Evolutionary conservation across 2,329 filamentous ascomycete genomes (phyloP), one percentile per base, ranked within the genome.

Genomic region (Colletotrichum paranaense): DNA sequence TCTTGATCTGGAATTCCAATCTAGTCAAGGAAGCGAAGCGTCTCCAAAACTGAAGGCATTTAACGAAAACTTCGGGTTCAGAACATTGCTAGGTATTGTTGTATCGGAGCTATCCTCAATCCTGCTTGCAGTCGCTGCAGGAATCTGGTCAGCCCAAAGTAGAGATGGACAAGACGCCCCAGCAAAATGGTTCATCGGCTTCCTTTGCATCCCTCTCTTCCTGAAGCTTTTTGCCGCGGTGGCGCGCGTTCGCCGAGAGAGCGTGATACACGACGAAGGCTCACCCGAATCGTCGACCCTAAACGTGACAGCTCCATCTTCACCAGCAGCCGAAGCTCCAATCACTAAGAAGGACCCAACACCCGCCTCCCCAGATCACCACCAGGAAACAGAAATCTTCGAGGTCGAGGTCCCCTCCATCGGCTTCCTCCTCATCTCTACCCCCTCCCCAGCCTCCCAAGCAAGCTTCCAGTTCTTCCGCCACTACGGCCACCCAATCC

Each of bases 391-490:
- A 14, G 35, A 52, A 12, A 22, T 11, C 6, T 30, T 38, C 60
- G 22, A 57, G 64, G 74, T 63, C 76, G 75, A 42, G 73, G 75
- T 64, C 46, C 76, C n/a, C 57, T 74, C 52, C 74, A 68, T 53
- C 72, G 71, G 71, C 62, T 68, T 74, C 14, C 58, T 73, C 14
- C 67, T 75, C 67, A 69, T 74, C 63, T 77, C 77, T 62, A 69
- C 77, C 52, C 53, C 77, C 9, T 55, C 72, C 12, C 19, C 62
- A 28, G 62, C 42, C 35, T 52, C 62, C 14, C 62, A 30, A 1
- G 35, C 46, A 11, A 24, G 32, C 26, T 28, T 66, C 30, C 49
- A 55, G 72, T 78, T 78, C 59, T 75, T 75, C 63, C 63, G 74
- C n/a, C 76, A 78, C 67, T 78, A 76, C 52, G 52, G 52, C 11